These are phyloP conservation scores for Malassezia pachydermatis DNA, from an alignment of 1,284 basidiomycete genomes.

Conservation along the genomic window DNA sequence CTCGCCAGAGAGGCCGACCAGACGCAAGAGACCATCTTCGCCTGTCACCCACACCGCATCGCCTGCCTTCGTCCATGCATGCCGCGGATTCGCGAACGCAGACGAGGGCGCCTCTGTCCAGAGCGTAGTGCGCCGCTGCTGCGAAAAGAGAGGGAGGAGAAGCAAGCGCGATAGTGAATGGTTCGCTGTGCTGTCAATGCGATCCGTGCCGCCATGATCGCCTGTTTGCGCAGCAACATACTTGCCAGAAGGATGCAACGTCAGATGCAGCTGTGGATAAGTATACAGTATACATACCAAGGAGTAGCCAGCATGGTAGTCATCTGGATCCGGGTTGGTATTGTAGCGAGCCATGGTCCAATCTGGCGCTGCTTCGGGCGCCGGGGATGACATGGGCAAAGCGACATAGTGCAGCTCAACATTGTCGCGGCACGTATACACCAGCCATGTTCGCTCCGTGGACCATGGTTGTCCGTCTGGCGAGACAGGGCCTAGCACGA, in stretches of 20 bases:
- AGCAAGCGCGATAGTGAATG: conserved; percentile 24
- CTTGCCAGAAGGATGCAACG: conserved; percentile 28
- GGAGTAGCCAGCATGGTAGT: conserved; percentile 36
- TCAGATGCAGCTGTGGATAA: conserved; percentile 22
- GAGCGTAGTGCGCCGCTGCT: conserved; percentile 22
- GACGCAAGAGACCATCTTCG: conserved; percentile 35
- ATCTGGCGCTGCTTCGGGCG: conserved; percentile 8
- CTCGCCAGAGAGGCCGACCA: conserved; percentile 28
- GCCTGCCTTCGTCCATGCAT: conserved; percentile 30
- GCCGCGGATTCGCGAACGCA: conserved; percentile 27
- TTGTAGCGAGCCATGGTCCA: conserved; percentile 30
- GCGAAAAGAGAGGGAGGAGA: conserved; percentile 26
- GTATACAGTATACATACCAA: conserved; percentile 11
- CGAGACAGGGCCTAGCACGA: conserved; percentile 20
- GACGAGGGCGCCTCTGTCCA: conserved; percentile 29
- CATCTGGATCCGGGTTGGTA: conserved; percentile 31
- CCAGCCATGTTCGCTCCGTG: conserved; percentile 24
- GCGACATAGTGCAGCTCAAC: conserved; percentile 34
- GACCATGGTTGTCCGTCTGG: conserved; percentile 14
- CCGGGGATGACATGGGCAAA: conserved; percentile 16
- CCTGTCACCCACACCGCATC: conserved; percentile 32
- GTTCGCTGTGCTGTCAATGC: conserved; percentile 9
- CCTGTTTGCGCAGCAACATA: conserved; percentile 38
- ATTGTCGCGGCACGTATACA: conserved; percentile 30
- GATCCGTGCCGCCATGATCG: conserved; percentile 23